phyloP scores from a whole-genome alignment of 192 early-diverging fungal genomes.

The Geranomyces variabilis region DNA sequence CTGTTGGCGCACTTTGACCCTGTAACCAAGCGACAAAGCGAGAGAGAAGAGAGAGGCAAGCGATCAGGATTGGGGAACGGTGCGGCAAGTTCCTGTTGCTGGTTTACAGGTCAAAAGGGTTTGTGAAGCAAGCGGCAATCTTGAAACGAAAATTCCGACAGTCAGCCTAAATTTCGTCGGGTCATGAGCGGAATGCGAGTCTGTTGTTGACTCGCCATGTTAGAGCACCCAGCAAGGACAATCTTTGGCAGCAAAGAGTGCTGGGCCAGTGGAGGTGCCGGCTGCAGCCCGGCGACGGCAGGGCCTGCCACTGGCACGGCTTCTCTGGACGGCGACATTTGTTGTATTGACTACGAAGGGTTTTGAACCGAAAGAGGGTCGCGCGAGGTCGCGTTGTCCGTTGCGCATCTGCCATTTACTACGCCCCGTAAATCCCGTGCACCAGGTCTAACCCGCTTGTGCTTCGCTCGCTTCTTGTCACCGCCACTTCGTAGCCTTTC shows the following conservation, averaged over 20 bases:
- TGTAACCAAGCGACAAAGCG: background rate
- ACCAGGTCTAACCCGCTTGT: too few relatives aligned
- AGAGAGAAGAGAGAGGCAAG: background rate
- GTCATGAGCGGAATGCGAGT: too few relatives aligned
- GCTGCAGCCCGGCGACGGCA: background rate
- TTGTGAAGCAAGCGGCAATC: constrained; percentile 5
- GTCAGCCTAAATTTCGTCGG: background rate
- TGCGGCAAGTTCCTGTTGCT: background rate
- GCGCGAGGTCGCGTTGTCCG: too few relatives aligned
- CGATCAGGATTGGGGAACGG: background rate
- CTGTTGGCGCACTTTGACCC: background rate
- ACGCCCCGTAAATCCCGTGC: too few relatives aligned
- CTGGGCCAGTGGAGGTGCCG: background rate
- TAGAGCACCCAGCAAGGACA: background rate
- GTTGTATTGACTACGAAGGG: too few relatives aligned
- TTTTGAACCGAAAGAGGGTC: too few relatives aligned
- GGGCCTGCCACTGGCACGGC: too few relatives aligned
- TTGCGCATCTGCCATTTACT: too few relatives aligned
- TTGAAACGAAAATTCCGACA: background rate
- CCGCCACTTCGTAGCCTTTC: too few relatives aligned
- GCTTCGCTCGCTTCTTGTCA: too few relatives aligned
- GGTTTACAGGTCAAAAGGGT: background rate
- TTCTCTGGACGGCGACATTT: too few relatives aligned
- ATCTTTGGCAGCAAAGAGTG: constrained; percentile 4
- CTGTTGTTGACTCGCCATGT: background rate